phyloP scores from a whole-genome alignment of 163 green algal genomes.

The Scenedesmus sp. region DNA sequence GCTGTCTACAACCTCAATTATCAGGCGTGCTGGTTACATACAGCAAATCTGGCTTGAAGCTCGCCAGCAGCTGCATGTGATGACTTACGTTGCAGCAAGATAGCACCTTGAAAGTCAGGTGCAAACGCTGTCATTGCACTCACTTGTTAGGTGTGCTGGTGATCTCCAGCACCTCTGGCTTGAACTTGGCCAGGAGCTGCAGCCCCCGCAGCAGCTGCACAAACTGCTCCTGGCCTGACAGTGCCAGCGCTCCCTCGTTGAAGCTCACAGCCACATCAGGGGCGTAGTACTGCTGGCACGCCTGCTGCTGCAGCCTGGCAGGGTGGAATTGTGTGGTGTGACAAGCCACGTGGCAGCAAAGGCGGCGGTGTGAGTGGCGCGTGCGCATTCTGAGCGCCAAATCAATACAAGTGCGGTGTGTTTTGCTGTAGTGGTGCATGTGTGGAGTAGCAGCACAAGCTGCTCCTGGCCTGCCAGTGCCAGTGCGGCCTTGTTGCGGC shows the following conservation, averaged over 20 bases:
- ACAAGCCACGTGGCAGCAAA: neutral
- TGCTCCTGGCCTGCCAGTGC: neutral
- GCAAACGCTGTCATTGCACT: neutral
- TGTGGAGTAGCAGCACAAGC: neutral
- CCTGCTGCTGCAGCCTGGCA: slow-evolving; percentile 28
- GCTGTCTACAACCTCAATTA: neutral
- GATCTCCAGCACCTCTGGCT: slow-evolving; percentile 36
- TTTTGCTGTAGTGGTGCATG: too few species aligned
- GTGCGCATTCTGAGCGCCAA: neutral
- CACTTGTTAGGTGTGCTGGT: slow-evolving; percentile 35
- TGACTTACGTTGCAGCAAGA: too few species aligned
- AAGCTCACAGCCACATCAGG: neutral
- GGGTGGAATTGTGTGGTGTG: neutral
- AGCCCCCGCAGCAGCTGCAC: slow-evolving; percentile 38
- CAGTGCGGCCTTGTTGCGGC: slow-evolving; percentile 1
- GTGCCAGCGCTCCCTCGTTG: slow-evolving; percentile 13
- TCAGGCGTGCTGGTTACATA: neutral
- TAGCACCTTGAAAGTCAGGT: neutral
- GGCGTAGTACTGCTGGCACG: slow-evolving; percentile 10
- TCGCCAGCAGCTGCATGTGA: neutral
- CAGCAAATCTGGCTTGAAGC: neutral
- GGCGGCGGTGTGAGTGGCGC: too few species aligned
- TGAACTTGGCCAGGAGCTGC: slow-evolving; percentile 22
- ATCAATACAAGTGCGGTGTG: too few species aligned
- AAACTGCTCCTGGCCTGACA: neutral